Base-by-base conservation (phyloP, 169 alveolate genomes). In the Theileria annulata region DNA sequence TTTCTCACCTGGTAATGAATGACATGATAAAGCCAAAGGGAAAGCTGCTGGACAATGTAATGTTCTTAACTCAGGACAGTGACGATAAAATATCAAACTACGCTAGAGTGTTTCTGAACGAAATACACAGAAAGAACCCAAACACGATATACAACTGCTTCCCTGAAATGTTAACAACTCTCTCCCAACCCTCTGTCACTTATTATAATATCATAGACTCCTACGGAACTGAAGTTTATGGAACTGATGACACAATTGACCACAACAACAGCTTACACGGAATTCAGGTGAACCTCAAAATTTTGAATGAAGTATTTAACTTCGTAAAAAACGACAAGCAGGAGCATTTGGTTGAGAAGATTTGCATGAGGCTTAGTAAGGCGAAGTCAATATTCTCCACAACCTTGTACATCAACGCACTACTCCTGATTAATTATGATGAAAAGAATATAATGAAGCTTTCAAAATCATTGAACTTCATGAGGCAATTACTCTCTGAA, bases 1-100 rank as follows among this genome's bases (percentile, higher is more conserved):
- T 90, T 80, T 86, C 94, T 15, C 94, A 90, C 78, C 71, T 90
- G 71, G 89, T 87, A 60, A 90, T 90, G 94, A 90, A 90, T 35
- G 94, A 90, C 74, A 90, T 90, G 75, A 87, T 90, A 48, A 90
- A 90, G 74, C 93, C 94, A 17, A 87, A 81, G 23, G 92, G 88
- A 51, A 82, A 60, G 49, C 77, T 90, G n/a, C 67, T 90, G 67
- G 90, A 87, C 31, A 85, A 77, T 33, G 85, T 90, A 92, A 87
- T 87, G 93, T 90, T 69, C 66, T 77, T 90, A 35, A 87, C 93
- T n/a, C 83, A 79, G 49, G 94, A 90, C 58, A 31, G 58, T 30
- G 83, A 84, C 63, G 85, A 70, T 0, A 87, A 80, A 42, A 81
- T 90, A 33, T 63, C 93, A 19, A 79, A 88, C 27, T 86, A 88